Evolutionary conservation across 441 rosid genomes (phyloP).

Genomic region (Omphalea diandra): DNA sequence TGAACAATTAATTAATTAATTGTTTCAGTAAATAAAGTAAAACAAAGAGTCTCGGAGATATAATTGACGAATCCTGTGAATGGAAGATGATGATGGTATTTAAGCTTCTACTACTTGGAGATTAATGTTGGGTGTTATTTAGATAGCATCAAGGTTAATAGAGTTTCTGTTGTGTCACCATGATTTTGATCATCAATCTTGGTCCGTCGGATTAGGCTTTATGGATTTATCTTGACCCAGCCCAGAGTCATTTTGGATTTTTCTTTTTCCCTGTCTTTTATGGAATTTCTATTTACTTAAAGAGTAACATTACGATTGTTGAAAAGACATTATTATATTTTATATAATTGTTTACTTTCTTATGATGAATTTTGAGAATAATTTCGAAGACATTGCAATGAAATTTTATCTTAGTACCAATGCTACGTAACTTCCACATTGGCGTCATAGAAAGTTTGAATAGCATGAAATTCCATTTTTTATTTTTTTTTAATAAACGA

Average conservation of each 20-base stretch:
- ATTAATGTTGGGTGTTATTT: not conserved
- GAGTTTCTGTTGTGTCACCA: slow-evolving; percentile 1
- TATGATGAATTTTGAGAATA: no score
- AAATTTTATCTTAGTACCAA: no score
- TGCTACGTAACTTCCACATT: no score
- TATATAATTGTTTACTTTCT: no score
- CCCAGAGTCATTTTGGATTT: not conserved
- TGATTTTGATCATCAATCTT: not conserved
- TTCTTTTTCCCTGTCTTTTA: no score
- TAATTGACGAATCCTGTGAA: not conserved
- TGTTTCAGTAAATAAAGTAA: not conserved
- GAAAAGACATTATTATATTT: no score
- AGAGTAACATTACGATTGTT: no score
- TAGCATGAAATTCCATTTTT: not conserved
- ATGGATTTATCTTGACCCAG: not conserved
- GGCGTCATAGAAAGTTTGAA: not conserved
- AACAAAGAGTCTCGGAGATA: not conserved
- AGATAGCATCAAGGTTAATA: not conserved
- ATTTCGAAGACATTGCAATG: no score
- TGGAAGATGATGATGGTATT: not conserved
- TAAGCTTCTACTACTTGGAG: not conserved
- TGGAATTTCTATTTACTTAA: no score
- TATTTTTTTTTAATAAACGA: not conserved
- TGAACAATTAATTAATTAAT: no score
- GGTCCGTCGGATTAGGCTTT: not conserved